phyloP scores from a whole-genome alignment of 2,329 filamentous ascomycete genomes.

The Parascedosporium putredinis region DNA sequence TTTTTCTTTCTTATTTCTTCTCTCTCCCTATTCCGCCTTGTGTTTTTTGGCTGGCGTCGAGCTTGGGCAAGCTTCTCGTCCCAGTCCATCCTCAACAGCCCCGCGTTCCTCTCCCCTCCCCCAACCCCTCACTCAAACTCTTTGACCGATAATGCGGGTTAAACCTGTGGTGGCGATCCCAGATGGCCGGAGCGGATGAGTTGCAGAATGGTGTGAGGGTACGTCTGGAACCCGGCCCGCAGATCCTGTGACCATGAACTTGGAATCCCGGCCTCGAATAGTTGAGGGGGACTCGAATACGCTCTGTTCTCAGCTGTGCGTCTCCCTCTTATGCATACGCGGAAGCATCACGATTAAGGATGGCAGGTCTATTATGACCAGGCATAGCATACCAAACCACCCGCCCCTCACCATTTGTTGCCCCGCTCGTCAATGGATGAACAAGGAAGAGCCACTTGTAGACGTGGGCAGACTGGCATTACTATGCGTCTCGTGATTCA shows the following conservation, averaged over 20 bases:
- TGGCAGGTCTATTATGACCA: neutral
- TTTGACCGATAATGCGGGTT: neutral
- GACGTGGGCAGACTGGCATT: neutral
- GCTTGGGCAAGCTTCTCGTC: no score
- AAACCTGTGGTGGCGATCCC: neutral
- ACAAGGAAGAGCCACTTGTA: neutral
- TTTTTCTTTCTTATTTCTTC: no score
- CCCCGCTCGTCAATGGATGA: neutral
- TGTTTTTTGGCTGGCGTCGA: no score
- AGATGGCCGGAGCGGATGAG: neutral
- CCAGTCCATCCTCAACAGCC: no score
- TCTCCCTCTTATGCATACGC: neutral
- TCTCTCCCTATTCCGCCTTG: no score
- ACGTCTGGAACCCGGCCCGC: constrained; percentile 1
- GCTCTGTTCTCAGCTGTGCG: neutral
- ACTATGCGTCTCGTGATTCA: neutral
- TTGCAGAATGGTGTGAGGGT: neutral
- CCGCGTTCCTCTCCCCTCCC: no score
- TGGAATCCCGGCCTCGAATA: no score
- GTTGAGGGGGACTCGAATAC: no score
- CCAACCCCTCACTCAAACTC: neutral
- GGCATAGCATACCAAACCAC: no score
- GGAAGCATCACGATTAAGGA: neutral
- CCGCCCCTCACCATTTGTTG: no score
- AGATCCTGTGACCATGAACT: neutral